phyloP scores from a whole-genome alignment of 2,329 filamentous ascomycete species.

The Botryotinia convoluta region DNA sequence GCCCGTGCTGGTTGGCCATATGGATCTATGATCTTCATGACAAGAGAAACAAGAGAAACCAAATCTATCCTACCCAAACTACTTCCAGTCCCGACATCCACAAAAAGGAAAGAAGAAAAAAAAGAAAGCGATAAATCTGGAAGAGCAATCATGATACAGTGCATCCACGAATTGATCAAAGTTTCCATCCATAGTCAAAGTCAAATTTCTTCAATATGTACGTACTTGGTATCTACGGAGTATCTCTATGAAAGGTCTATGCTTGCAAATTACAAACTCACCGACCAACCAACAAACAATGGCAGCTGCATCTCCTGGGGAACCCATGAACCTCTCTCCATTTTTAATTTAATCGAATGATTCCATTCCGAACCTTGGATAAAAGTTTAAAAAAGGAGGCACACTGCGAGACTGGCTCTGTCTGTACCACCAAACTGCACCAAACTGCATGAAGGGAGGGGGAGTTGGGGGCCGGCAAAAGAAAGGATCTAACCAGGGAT shows the following conservation, averaged over 20 bases:
- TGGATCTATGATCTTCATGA: background rate
- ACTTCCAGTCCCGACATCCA: background rate
- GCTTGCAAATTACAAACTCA: background rate
- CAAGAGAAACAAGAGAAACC: background rate
- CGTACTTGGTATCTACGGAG: background rate
- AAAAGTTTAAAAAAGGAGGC: conserved; percentile 3
- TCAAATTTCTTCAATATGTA: background rate
- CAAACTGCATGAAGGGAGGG: conserved; percentile 1
- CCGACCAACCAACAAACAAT: background rate
- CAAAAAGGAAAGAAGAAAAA: background rate
- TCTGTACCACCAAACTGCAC: background rate
- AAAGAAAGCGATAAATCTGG: background rate
- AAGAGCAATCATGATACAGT: background rate
- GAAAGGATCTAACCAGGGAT: conserved; percentile 4
- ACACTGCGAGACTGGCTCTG: background rate
- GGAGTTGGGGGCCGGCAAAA: background rate
- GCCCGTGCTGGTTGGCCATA: background rate
- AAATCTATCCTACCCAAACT: background rate
- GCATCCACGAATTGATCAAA: background rate
- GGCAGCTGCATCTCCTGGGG: conserved; percentile 6
- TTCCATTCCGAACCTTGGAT: background rate
- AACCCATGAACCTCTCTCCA: background rate
- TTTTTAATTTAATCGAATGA: background rate
- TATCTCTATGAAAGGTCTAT: background rate
- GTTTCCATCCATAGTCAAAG: background rate